Base-by-base conservation (phyloP, 805 yeast genomes). In the Myxozyma sirexii region DNA sequence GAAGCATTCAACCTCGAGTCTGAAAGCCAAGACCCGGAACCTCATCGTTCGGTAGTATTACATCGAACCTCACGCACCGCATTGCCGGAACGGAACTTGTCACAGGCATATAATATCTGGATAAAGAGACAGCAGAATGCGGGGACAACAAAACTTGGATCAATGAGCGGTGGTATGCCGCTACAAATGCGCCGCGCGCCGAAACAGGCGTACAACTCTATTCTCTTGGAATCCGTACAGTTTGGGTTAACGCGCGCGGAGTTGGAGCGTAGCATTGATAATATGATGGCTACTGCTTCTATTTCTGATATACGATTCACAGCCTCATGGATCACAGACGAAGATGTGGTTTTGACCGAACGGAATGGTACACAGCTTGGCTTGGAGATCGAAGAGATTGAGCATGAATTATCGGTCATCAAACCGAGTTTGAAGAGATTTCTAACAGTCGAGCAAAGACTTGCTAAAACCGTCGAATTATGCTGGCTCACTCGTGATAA, bases 1-100 rank as follows among this genome's bases (percentile, higher is more conserved):
- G 82, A 78, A 26, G 73, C 83, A 0, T 90, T 77, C 70, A 76
- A 79, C 12, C 67, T 90, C 12, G 84, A 81, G 66, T 77, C 87
- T 0, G 91, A 88, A 67, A 82, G 92, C 1, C 94, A 88, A 62
- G 97, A 89, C 71, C 82, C 82, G 1, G 97, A 90, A 65, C 97
- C 97, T 0, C 78, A 82, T 54, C 73, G 96, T 61, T 82, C 87
- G 10, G 93, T 90, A 0, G 84, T 82, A 64, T 78, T 90, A n/a
- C 59, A 57, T 71, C 23, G 77, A 64, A 61, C 72, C 65, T 21
- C 57, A 3, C 53, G 59, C 13, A 61, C 65, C 5, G 31, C 55
- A 4, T 31, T 63, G 7, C 66, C 66, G 13, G 60, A 53, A 24
- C 46, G 54, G 24, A 63, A 41, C n/a, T 50, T 63, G 8, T 45